These are phyloP conservation scores for Cichorium intybus DNA, from an alignment of 140 eudicot species.

Conservation along the genomic window DNA sequence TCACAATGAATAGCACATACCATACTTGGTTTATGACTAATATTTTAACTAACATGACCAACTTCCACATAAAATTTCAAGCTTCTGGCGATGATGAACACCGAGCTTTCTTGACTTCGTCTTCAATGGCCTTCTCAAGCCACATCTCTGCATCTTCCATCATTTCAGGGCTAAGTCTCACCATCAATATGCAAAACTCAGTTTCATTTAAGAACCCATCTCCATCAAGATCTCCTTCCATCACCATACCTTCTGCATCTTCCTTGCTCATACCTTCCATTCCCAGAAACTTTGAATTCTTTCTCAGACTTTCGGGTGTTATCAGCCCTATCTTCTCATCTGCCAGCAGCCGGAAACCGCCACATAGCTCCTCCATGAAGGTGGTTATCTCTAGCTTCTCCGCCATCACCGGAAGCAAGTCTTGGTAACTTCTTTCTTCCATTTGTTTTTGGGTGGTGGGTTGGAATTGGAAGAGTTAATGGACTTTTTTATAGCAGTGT, in stretches of 20 bases:
- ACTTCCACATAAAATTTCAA: conserved; percentile 13
- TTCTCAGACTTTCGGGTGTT: conserved; percentile 61
- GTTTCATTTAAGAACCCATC: conserved; percentile 70
- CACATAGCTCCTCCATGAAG: conserved; percentile 73
- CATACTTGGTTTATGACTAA: background rate
- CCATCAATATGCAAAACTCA: conserved; percentile 87
- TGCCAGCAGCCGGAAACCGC: conserved; percentile 71
- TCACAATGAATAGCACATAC: conserved; percentile 1
- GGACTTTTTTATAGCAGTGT: conserved; percentile 17
- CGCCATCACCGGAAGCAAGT: conserved; percentile 91
- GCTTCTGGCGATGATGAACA: background rate
- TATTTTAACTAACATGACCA: conserved; percentile 1
- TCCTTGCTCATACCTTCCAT: conserved; percentile 69
- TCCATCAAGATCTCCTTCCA: conserved; percentile 79
- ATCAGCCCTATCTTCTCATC: conserved; percentile 58
- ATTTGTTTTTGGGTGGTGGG: conserved; percentile 17
- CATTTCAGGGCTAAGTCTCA: conserved; percentile 89
- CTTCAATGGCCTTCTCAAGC: conserved; percentile 76
- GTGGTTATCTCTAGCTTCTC: conserved; percentile 70
- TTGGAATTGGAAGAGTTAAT: conserved; percentile 9
- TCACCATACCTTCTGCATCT: conserved; percentile 78
- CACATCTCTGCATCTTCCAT: conserved; percentile 85
- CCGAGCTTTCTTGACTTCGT: conserved; percentile 28
- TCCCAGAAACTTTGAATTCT: conserved; percentile 58
- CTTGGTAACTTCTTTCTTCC: conserved; percentile 47